A percentile compares a stretch with the other conserved stretches of the same genome.
Evolutionary conservation across 805 yeast species (phyloP).

Genomic region (Monosporozyma siamensis): DNA sequence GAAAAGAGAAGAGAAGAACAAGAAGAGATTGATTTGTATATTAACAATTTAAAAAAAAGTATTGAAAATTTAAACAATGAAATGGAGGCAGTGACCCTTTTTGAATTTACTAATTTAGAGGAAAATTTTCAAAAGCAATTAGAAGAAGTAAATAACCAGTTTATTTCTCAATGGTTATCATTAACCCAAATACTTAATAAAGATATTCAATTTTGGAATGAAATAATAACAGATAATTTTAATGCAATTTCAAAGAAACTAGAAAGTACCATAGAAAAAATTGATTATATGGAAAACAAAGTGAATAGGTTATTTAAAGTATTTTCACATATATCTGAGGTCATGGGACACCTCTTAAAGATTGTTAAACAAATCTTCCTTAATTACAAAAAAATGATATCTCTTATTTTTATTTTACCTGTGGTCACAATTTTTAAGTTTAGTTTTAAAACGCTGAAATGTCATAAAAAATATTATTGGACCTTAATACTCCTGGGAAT

Average conservation of each 20-base stretch:
- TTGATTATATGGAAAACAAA: conserved; percentile 1
- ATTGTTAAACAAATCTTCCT: not conserved
- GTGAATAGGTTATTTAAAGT: not conserved
- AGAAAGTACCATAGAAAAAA: conserved; percentile 2
- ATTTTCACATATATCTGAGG: not conserved
- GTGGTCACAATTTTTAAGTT: not conserved
- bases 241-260: not conserved
- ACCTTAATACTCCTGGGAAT: not conserved
- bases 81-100: not conserved
- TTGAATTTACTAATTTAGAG: not conserved
- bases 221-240: not conserved
- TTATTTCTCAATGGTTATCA: conserved; percentile 10
- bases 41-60: conserved; percentile 6
- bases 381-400: not conserved
- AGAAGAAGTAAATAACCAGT: conserved; percentile 25
- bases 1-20: not conserved
- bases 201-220: conserved; percentile 15
- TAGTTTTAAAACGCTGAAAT: not conserved
- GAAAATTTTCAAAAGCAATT: conserved; percentile 15
- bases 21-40: not conserved
- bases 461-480: not conserved
- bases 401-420: not conserved
- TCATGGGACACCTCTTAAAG: not conserved
- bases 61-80: conserved; percentile 6
- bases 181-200: conserved; percentile 7